A percentile compares a stretch with the other conserved stretches of the same genome.
Conservation (phyloP, 257 asterid genomes). For the Cordia subcordata region DNA sequence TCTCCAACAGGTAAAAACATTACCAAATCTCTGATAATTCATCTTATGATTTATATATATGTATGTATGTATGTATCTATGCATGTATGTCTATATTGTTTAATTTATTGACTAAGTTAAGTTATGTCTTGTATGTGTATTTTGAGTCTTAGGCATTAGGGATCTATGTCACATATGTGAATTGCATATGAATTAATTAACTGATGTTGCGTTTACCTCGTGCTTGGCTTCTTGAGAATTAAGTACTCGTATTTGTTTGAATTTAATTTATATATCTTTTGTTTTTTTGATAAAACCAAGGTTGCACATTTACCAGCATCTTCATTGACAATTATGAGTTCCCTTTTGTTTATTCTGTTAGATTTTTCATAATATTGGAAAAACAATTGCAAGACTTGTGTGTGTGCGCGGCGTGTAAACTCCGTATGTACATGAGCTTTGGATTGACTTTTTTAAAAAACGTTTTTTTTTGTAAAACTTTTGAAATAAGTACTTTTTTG, state of each 20-base stretch:
- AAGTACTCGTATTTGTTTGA: no score
- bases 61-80: neutral
- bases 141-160: slow-evolving; percentile 3
- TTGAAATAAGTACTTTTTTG: no score
- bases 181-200: slow-evolving; percentile 1
- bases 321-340: neutral
- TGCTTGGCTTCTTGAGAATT: no score
- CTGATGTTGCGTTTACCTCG: no score
- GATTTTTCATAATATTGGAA: no score
- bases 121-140: neutral
- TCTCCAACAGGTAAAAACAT: slow-evolving; percentile 10
- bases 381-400: no score
- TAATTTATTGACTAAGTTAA: neutral
- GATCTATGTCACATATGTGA: slow-evolving; percentile 3
- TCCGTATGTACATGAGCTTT: no score
- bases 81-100: neutral
- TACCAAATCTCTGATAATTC: no score
- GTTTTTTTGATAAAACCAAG: neutral
- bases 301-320: neutral
- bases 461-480: no score
- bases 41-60: neutral
- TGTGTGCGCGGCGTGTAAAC: no score
- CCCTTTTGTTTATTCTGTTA: neutral
- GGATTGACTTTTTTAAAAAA: no score
- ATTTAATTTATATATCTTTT: no score